Evolutionary conservation across 2,329 filamentous ascomycete species (phyloP), one percentile per base, ranked within the genome.

Genomic region (Monilinia laxa): DNA sequence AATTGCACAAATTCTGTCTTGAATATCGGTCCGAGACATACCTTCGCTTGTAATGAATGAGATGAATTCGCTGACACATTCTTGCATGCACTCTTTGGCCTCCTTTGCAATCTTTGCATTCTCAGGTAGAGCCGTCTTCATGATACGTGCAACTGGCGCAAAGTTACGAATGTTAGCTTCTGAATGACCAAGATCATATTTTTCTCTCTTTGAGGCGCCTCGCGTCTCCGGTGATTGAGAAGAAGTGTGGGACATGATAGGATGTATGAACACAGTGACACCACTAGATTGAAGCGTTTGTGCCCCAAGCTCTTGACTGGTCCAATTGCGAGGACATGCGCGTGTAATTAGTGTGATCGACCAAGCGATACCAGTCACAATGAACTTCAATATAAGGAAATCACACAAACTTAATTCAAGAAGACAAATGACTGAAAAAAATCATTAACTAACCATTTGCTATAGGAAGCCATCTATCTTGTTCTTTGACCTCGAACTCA

Each of bases 61-160:
- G 82, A 99, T 99, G 80, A 99, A 99, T 81, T 99, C 95, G 87
- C 93, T 97, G 68, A 99, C 95, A 77, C 95, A 99, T 80, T 99
- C 95, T 80, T 99, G 95, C 95, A 99, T 98, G 81, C 95, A 99
- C 79, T 99, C 95, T 80, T 99, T 99, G 66, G 95, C 95, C 78
- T 99, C 95, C 78, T 99, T 99, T 68, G 93, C 93, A 69, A 99
- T 99, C 81, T 99, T 99, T 73, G 95, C 95, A 77, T 99, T 99
- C 72, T 99, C 95, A 62, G 95, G 95, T 59, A 99, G 84, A 9
- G 95, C 95, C 75, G 93, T 90, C 80, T 99, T 99, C 95, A 99
- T 99, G 79, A 99, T 98, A 67, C 95, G 90, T 72, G 95, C 95
- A 76, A 99, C 95, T 99, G 90, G 88, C 80, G 88, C 90, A 87